Evolutionary conservation across 2,329 filamentous ascomycete species (phyloP).

Genomic region (Zymoseptoria brevis): DNA sequence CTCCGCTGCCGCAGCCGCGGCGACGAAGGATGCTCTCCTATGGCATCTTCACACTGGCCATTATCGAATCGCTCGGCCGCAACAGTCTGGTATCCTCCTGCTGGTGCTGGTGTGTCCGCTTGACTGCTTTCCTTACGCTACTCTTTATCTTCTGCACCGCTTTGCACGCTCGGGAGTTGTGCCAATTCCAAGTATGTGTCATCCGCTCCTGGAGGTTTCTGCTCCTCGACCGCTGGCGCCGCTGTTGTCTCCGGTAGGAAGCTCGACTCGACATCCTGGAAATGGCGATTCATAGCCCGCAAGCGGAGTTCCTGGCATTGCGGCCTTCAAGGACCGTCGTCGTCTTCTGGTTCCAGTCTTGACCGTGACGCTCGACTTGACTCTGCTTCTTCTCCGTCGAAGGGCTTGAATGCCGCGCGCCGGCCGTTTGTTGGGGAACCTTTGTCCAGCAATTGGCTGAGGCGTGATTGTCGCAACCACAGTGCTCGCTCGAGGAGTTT

Average conservation of each 20-base stretch:
- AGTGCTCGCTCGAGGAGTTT: neutral
- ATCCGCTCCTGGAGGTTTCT: constrained; percentile 30
- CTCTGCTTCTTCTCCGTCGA: no score
- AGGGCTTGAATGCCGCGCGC: no score
- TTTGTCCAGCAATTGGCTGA: no score
- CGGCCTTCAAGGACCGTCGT: no score
- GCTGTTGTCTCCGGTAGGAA: constrained; percentile 50
- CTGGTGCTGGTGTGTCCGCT: constrained; percentile 28
- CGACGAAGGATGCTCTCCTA: constrained; percentile 28
- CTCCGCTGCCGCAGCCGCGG: constrained; percentile 36
- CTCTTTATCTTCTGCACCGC: constrained; percentile 2
- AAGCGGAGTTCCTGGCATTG: no score
- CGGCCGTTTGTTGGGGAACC: no score
- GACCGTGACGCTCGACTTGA: no score
- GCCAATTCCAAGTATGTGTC: constrained; percentile 38
- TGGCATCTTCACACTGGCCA: constrained; percentile 13
- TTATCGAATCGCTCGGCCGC: constrained; percentile 25
- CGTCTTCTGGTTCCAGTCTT: no score
- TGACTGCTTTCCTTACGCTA: constrained; percentile 12
- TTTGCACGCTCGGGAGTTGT: constrained; percentile 5
- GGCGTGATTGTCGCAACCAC: neutral
- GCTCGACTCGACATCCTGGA: constrained; percentile 57
- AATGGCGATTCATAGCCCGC: constrained; percentile 50
- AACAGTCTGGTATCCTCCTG: constrained; percentile 37
- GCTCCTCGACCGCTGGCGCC: constrained; percentile 14